Conservation (phyloP, 2,329 filamentous ascomycete species). For the Alternaria arbusti region DNA sequence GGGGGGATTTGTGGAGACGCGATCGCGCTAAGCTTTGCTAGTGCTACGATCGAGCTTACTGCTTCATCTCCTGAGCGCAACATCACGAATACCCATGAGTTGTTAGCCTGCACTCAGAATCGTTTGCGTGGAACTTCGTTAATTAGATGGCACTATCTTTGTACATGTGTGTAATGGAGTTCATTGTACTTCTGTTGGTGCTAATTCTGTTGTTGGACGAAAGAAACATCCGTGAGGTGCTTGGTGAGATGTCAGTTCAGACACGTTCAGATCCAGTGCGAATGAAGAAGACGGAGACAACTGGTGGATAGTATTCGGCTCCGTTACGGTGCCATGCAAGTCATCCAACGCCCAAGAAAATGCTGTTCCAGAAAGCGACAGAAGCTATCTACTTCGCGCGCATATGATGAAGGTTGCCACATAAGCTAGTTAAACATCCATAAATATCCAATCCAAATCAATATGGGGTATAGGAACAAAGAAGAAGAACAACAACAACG, state of each 20-base stretch:
- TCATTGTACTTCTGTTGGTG: too few relatives aligned
- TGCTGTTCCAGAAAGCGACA: background rate
- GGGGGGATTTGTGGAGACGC: background rate
- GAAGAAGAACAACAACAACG: conserved; percentile 3
- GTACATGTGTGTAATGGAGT: background rate
- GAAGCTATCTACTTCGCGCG: background rate
- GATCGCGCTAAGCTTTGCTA: conserved; percentile 11
- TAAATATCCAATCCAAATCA: conserved; percentile 9
- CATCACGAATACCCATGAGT: background rate
- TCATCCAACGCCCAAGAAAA: background rate
- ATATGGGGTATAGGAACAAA: conserved; percentile 12
- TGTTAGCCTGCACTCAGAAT: background rate
- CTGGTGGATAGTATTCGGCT: background rate
- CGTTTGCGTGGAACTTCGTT: background rate
- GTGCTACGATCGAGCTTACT: conserved; percentile 4
- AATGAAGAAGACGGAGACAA: background rate
- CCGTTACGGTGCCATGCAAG: background rate
- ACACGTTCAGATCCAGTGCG: background rate
- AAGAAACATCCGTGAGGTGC: background rate
- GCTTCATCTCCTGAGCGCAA: background rate
- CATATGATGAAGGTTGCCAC: background rate
- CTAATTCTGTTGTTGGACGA: background rate
- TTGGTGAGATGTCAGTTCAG: background rate
- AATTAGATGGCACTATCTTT: background rate
- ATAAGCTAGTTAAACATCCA: background rate